Conservation (phyloP, 2,329 filamentous ascomycete species). For the Fusarium sp. region DNA sequence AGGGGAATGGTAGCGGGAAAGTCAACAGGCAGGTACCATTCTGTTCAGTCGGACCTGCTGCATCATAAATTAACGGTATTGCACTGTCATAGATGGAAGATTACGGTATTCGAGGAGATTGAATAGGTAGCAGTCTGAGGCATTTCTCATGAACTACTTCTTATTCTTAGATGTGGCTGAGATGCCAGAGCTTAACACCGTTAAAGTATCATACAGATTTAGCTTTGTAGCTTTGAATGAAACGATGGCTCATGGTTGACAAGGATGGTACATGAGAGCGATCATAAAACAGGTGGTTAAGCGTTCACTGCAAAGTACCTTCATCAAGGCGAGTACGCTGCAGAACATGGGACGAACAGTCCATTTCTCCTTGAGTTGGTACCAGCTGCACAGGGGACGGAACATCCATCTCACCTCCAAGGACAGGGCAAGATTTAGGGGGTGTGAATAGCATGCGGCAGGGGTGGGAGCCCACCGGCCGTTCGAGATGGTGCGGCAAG, state of each 20-base stretch:
- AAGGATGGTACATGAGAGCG: conserved; percentile 29
- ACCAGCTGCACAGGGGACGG: conserved; percentile 34
- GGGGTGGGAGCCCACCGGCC: conserved; percentile 23
- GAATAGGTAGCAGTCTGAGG: not conserved
- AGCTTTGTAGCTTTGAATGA: conserved; percentile 29
- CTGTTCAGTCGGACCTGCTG: conserved; percentile 1
- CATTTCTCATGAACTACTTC: not conserved
- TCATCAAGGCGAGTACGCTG: conserved; percentile 5
- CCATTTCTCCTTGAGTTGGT: conserved; percentile 15
- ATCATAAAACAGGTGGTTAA: conserved; percentile 19
- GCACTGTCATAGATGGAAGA: not conserved
- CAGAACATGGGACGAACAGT: conserved; percentile 43
- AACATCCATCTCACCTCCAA: conserved; percentile 1
- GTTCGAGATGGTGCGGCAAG: conserved; percentile 43
- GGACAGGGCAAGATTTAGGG: conserved; percentile 5
- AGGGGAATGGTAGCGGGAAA: conserved; percentile 23
- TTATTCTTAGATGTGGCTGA: not conserved
- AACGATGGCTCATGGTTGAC: conserved; percentile 38
- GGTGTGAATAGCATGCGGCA: conserved; percentile 25
- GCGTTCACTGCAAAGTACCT: conserved; percentile 16
- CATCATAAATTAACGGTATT: not conserved
- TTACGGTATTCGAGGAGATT: not conserved
- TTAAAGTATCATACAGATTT: conserved; percentile 6
- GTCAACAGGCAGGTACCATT: conserved; percentile 21
- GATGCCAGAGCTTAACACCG: not conserved